A percentile compares a stretch with the other conserved stretches of the same genome.
phyloP scores from a whole-genome alignment of 1,139 yeast genomes.

The Groenewaldozyma auringiensis region DNA sequence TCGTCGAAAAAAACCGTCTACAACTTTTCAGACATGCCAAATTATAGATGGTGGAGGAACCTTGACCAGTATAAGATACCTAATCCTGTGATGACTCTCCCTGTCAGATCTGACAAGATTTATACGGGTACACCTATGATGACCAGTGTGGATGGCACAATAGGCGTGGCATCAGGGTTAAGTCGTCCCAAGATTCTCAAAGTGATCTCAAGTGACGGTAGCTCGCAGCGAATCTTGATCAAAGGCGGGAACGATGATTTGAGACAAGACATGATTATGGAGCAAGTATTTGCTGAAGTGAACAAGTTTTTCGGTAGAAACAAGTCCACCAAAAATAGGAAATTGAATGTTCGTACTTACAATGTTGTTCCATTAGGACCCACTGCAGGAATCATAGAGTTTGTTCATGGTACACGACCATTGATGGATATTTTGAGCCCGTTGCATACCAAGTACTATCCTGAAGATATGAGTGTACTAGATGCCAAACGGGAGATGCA shows the following conservation, averaged over 20 bases:
- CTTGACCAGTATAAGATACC: constrained; percentile 48
- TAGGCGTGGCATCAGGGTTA: constrained; percentile 67
- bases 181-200: constrained; percentile 77
- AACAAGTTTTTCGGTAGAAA: constrained; percentile 57
- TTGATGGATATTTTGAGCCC: constrained; percentile 59
- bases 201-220: constrained; percentile 51
- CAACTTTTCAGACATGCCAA: constrained; percentile 5
- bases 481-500: constrained; percentile 65
- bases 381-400: constrained; percentile 80
- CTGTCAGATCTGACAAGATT: constrained; percentile 38
- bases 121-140: constrained; percentile 31
- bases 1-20: constrained; percentile 5
- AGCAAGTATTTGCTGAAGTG: constrained; percentile 87
- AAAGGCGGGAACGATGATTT: constrained; percentile 89
- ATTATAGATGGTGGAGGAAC: constrained; percentile 44
- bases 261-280: constrained; percentile 95
- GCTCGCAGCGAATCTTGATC: constrained; percentile 48
- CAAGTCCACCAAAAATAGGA: constrained; percentile 48
- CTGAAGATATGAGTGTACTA: constrained; percentile 42
- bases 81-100: constrained; percentile 54
- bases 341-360: constrained; percentile 67
- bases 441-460: constrained; percentile 41
- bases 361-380: constrained; percentile 89
- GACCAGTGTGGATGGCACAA: constrained; percentile 16
- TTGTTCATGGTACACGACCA: constrained; percentile 71